A percentile compares a stretch with the other conserved stretches of the same genome.
Evolutionary conservation across 2,329 filamentous ascomycete genomes (phyloP).

Genomic region (Knoxdaviesia proteae): DNA sequence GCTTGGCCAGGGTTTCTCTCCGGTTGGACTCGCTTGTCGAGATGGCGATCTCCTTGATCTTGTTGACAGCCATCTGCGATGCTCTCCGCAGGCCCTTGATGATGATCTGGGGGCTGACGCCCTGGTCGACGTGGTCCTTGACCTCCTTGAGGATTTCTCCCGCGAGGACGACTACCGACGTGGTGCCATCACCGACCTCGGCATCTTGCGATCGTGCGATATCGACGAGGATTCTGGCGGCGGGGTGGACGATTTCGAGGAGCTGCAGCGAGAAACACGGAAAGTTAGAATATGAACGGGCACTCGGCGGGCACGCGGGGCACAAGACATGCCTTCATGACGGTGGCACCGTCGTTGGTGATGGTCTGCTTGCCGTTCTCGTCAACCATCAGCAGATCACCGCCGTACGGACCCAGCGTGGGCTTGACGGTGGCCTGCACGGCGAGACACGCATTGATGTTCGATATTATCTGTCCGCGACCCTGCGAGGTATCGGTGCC

Average conservation of each 20-base stretch:
- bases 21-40: constrained; percentile 64
- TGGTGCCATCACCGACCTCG: constrained; percentile 95
- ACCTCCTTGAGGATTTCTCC: constrained; percentile 95
- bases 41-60: constrained; percentile 93
- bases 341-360: constrained; percentile 95
- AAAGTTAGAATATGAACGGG: background rate
- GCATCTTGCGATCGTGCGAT: constrained; percentile 98
- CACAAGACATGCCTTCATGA: constrained; percentile 65
- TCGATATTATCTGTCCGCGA: constrained; percentile 88
- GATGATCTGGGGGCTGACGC: constrained; percentile 91
- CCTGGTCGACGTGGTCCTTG: constrained; percentile 89
- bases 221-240: constrained; percentile 89
- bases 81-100: constrained; percentile 88
- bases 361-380: constrained; percentile 92
- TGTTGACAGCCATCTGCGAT: constrained; percentile 83
- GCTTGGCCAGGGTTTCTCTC: constrained; percentile 70
- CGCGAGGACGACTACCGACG: constrained; percentile 90
- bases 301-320: constrained; percentile 2
- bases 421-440: constrained; percentile 92
- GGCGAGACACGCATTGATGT: constrained; percentile 94
- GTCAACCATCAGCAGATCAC: constrained; percentile 88
- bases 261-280: constrained; percentile 31
- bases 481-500: constrained; percentile 96
- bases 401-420: constrained; percentile 89
- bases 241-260: constrained; percentile 94